A percentile compares a stretch with the other conserved stretches of the same genome.
phyloP scores from a whole-genome alignment of 2,329 filamentous ascomycete genomes.

The Fusarium clavum region DNA sequence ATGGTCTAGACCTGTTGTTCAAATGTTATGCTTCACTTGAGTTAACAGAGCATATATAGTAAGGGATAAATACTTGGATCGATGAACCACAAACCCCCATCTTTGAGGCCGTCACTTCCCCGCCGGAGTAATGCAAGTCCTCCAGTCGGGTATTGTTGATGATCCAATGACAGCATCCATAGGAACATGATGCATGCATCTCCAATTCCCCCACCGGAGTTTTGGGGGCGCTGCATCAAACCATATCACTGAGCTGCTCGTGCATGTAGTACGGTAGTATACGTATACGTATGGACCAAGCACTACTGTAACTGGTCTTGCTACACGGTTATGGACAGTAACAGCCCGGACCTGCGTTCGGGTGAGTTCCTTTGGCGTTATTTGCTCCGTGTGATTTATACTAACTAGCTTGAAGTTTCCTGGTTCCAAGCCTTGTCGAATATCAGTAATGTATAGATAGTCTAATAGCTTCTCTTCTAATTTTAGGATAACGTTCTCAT shows the following conservation, averaged over 20 bases:
- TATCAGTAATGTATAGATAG: neutral
- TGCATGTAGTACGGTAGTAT: neutral
- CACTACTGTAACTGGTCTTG: neutral
- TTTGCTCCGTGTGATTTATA: neutral
- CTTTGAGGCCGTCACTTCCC: slow-evolving; percentile 19
- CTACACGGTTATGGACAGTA: neutral
- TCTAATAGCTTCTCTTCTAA: neutral
- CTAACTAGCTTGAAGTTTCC: neutral
- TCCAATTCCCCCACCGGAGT: slow-evolving; percentile 16
- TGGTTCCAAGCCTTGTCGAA: neutral
- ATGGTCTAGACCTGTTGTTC: neutral
- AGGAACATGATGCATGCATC: neutral
- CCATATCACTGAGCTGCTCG: neutral
- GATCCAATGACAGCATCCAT: slow-evolving; percentile 13
- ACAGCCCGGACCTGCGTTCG: neutral
- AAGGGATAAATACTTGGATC: slow-evolving; percentile 3
- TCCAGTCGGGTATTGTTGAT: slow-evolving; percentile 9
- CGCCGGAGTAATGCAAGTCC: slow-evolving; percentile 20
- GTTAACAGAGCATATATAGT: neutral
- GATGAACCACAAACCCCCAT: neutral
- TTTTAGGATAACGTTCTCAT: neutral
- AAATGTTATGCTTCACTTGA: neutral
- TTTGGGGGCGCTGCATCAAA: neutral
- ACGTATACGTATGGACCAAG: neutral
- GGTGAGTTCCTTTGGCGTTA: neutral